These are phyloP conservation scores for Stagonosporopsis vannaccii DNA, from an alignment of 2,329 filamentous ascomycete genomes.

Conservation along the genomic window DNA sequence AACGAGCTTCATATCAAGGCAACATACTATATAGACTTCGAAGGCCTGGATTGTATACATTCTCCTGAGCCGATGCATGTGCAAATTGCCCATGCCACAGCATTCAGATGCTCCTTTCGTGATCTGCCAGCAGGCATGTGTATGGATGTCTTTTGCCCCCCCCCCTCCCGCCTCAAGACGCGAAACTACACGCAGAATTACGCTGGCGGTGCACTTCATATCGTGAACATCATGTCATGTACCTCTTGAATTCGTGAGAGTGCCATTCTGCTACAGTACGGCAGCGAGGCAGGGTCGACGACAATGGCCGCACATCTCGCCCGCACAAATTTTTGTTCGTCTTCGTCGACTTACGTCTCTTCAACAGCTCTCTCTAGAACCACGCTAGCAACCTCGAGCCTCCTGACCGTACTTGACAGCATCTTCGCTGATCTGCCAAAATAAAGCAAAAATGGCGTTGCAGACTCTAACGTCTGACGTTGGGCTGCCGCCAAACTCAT, in stretches of 20 bases:
- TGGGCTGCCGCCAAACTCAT: constrained; percentile 44
- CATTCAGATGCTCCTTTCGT: background rate
- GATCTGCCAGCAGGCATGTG: background rate
- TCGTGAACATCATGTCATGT: background rate
- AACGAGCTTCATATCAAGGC: constrained; percentile 64
- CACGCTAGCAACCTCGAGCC: background rate
- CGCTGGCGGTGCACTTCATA: background rate
- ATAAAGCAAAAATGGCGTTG: constrained; percentile 24
- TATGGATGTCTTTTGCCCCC: background rate
- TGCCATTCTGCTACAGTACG: background rate
- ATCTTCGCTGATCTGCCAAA: background rate
- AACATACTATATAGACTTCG: constrained; percentile 43
- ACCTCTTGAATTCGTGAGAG: background rate
- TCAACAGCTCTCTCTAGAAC: background rate
- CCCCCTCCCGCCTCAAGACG: background rate
- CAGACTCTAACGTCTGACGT: constrained; percentile 30
- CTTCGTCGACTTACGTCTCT: background rate
- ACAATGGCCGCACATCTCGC: background rate
- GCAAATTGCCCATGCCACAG: background rate
- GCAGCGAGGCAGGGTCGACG: background rate
- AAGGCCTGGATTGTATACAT: background rate
- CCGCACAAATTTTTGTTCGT: constrained; percentile 22
- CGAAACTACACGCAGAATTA: background rate
- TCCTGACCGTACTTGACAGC: no score
- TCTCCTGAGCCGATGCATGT: background rate